Percentiles rank a stretch among this genome's conserved stretches.
phyloP scores from a whole-genome alignment of 306 rosid genomes.

The Alnus glutinosa region DNA sequence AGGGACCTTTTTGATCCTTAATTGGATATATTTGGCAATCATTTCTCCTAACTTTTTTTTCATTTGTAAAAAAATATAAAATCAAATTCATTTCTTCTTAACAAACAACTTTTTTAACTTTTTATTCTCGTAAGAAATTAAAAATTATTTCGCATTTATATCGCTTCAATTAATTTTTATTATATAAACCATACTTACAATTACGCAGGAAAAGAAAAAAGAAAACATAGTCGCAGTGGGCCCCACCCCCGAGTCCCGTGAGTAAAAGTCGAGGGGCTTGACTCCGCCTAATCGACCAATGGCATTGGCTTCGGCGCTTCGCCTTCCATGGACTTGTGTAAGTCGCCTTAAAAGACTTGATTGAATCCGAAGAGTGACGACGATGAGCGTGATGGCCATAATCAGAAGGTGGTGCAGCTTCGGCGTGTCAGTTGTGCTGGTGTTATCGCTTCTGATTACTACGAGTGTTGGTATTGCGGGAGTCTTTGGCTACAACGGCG shows the following conservation, averaged over 20 bases:
- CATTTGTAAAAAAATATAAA: too few species aligned
- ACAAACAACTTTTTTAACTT: too few species aligned
- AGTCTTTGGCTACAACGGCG: constrained; percentile 50
- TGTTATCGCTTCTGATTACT: constrained; percentile 29
- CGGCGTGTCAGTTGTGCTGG: not conserved
- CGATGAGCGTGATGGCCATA: constrained; percentile 10
- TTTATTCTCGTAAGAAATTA: too few species aligned
- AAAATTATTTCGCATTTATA: too few species aligned
- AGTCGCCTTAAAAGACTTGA: not conserved
- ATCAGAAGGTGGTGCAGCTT: not conserved
- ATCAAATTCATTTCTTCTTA: too few species aligned
- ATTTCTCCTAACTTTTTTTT: too few species aligned
- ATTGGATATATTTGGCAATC: too few species aligned
- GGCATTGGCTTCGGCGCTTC: not conserved
- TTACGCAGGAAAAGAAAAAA: too few species aligned
- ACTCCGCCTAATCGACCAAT: not conserved
- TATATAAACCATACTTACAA: too few species aligned
- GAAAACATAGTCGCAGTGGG: not conserved
- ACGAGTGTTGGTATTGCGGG: constrained; percentile 5
- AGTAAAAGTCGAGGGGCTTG: not conserved
- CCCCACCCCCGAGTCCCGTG: not conserved
- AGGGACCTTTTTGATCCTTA: too few species aligned
- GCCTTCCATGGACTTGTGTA: too few species aligned
- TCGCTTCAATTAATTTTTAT: too few species aligned
- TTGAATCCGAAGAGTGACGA: not conserved